Conservation (phyloP, 2,329 filamentous ascomycete species). For the Penicillium freii region DNA sequence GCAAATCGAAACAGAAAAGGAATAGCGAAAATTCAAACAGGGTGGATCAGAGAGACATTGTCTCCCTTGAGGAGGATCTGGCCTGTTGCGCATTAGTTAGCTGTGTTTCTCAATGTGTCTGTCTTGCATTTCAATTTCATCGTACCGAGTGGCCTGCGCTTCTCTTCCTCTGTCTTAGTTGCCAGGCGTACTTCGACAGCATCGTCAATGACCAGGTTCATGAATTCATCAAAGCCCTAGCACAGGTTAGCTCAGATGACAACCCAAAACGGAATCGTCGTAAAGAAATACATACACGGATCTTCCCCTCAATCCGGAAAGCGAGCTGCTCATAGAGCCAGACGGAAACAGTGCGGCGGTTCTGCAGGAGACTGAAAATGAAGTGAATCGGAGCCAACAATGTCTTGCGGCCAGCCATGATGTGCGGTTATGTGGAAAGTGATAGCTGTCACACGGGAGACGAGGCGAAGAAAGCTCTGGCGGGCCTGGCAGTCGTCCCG, state of each 20-base stretch:
- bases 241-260: conserved; percentile 7
- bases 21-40: conserved; percentile 34
- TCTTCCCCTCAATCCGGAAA: conserved; percentile 93
- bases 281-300: conserved; percentile 64
- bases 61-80: conserved; percentile 86
- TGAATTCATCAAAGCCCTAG: conserved; percentile 97
- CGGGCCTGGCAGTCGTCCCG: conserved; percentile 22
- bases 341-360: conserved; percentile 82
- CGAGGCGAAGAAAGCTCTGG: conserved; percentile 20
- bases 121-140: not conserved
- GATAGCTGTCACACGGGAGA: conserved; percentile 6
- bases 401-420: conserved; percentile 63
- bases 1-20: conserved; percentile 17
- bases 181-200: conserved; percentile 86
- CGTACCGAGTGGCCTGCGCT: conserved; percentile 74
- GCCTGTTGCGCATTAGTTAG: conserved; percentile 48
- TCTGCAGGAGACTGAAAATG: conserved; percentile 87
- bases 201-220: conserved; percentile 97
- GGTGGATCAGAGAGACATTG: conserved; percentile 79
- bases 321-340: conserved; percentile 97
- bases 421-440: conserved; percentile 13
- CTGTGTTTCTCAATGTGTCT: not conserved
- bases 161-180: conserved; percentile 78
- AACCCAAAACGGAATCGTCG: not conserved
- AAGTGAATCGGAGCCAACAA: conserved; percentile 78